Base-by-base conservation (phyloP, 495 filamentous ascomycete genomes). In the Daldinia decipiens region DNA sequence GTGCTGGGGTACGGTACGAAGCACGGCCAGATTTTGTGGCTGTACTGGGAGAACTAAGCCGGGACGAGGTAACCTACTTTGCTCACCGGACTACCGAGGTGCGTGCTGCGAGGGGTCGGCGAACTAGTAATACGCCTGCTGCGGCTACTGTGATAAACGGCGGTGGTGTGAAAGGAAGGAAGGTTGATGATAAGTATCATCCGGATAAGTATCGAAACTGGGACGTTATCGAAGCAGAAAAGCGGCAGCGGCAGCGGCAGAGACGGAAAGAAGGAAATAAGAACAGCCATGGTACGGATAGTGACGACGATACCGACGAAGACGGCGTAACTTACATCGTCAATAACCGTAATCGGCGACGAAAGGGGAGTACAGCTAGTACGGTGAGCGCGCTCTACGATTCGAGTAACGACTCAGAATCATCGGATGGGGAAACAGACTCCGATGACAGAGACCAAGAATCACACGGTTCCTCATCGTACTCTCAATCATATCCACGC, bases 21-120 rank as follows among this genome's bases (percentile, higher is more conserved):
- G 90, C 90, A n/a, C 75, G 83, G 5, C 85, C 85, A 0, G 87
- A 88, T 21, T 90, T 89, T 66, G 89, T 93, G 7, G 90, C 90
- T 54, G 82, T 93, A 15, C 81, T 93, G 12, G 86, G 90, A 9
- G 85, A 88, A 29, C 75, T 92, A 47, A 82, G 83, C 0, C 82
- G 81, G 17, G 84, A 88, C 39, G 82, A 92, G 34, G 88, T 93
- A 61, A 80, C 86, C 59, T 84, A 86, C 39, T 84, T 86, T 51
- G 88, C 89, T 0, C 79, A 81, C 40, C 78, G 81, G 57, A 90
- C 88, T 26, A 76, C 81, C 5, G 83, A 87, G 62, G 82, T 89
- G 26, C 83, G 90, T 76, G 83, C 74, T 70, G 78, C 76, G 7
- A 75, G 79, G 32, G 53, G 56, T 15, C 55, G 64, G 6, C 45